These are phyloP conservation scores for Thecaphora thlaspeos DNA, from an alignment of 1,284 basidiomycete genomes.

Conservation along the genomic window DNA sequence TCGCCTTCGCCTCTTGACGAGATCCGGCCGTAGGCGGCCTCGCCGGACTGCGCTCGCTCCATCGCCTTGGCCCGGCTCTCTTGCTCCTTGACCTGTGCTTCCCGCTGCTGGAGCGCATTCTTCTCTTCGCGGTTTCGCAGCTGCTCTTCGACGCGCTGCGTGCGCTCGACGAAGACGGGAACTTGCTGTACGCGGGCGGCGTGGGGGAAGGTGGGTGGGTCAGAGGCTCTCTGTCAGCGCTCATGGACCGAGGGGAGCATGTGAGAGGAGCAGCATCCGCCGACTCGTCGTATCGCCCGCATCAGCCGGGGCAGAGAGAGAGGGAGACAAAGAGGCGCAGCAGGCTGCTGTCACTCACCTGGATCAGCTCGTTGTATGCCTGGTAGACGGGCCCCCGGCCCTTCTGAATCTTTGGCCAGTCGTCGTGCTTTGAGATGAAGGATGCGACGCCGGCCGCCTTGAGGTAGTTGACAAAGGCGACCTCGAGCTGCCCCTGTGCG, in stretches of 20 bases:
- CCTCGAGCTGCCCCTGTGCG: constrained; percentile 50
- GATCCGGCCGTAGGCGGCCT: too few species aligned
- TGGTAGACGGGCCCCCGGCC: constrained; percentile 40
- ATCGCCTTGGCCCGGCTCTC: too few species aligned
- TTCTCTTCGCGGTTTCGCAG: constrained; percentile 42
- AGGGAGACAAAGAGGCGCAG: too few species aligned
- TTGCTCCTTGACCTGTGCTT: constrained; percentile 10
- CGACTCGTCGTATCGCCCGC: too few species aligned
- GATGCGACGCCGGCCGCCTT: constrained; percentile 53
- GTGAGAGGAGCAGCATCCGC: too few species aligned
- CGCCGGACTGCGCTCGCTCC: too few species aligned
- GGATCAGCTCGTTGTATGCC: constrained; percentile 54
- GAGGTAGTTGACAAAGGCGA: constrained; percentile 57
- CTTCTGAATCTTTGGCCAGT: constrained; percentile 44
- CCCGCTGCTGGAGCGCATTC: constrained; percentile 22
- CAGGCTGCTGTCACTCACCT: too few species aligned
- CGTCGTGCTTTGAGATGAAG: constrained; percentile 53
- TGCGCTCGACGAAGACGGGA: constrained; percentile 47
- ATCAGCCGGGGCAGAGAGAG: too few species aligned
- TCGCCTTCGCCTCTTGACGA: too few species aligned
- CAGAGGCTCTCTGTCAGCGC: neutral
- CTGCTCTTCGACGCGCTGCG: constrained; percentile 47
- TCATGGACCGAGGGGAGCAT: too few species aligned
- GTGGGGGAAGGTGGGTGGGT: neutral
- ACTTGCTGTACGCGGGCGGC: constrained; percentile 9